Conservation (phyloP, 2,329 filamentous ascomycete genomes). For the Aspergillus sojae region DNA sequence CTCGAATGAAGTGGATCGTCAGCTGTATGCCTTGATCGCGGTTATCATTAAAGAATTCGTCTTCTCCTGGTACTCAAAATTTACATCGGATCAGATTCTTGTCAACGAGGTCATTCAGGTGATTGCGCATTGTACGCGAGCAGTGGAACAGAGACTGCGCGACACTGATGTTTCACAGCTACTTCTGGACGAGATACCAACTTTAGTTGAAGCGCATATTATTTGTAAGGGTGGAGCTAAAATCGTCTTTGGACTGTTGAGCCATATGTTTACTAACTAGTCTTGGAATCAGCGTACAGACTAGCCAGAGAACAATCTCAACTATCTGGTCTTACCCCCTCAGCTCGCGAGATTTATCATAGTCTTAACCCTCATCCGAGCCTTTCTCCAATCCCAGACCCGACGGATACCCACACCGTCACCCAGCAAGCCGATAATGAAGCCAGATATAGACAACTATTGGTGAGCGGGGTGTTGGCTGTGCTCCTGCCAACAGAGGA, state of each 20-base stretch:
- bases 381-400: conserved; percentile 72
- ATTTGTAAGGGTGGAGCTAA: conserved; percentile 59
- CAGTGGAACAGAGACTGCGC: conserved; percentile 81
- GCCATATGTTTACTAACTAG: conserved; percentile 22
- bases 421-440: conserved; percentile 75
- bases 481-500: conserved; percentile 90
- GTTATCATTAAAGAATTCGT: conserved; percentile 90
- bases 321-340: conserved; percentile 61
- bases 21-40: conserved; percentile 89
- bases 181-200: conserved; percentile 83
- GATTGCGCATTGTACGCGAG: conserved; percentile 87
- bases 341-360: conserved; percentile 76
- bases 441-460: conserved; percentile 78
- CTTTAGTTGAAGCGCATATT: conserved; percentile 77
- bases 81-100: conserved; percentile 87
- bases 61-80: conserved; percentile 87
- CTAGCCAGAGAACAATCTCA: conserved; percentile 63
- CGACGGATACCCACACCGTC: conserved; percentile 53
- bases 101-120: conserved; percentile 85
- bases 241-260: neutral
- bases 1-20: conserved; percentile 88
- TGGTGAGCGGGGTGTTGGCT: conserved; percentile 80
- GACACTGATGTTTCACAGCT: conserved; percentile 81
- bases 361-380: conserved; percentile 78
- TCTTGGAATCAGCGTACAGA: conserved; percentile 66